These are phyloP conservation scores for Fomitopsis palustris DNA, from an alignment of 1,284 basidiomycete genomes.

Conservation along the genomic window DNA sequence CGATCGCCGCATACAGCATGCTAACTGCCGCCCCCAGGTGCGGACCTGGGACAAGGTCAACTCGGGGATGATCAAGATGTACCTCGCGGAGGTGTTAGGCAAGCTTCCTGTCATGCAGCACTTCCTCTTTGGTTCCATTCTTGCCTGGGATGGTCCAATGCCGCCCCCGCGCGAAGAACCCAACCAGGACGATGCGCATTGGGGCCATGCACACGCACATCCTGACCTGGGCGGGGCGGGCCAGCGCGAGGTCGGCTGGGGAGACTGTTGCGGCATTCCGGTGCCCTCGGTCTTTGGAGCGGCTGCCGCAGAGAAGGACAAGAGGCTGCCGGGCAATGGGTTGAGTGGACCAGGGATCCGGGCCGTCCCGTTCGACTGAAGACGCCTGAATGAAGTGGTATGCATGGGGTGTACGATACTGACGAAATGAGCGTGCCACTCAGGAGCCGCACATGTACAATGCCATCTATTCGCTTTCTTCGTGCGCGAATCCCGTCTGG, in stretches of 20 bases:
- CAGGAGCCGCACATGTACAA: background rate
- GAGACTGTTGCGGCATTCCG: conserved; percentile 94
- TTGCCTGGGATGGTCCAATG: conserved; percentile 67
- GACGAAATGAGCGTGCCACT: background rate
- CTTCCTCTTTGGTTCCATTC: conserved; percentile 88
- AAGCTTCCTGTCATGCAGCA: conserved; percentile 98
- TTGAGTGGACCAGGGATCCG: conserved; percentile 63
- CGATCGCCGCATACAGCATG: background rate
- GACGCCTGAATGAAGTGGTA: background rate
- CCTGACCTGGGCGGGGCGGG: conserved; percentile 49
- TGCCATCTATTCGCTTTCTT: background rate
- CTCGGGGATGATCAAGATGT: conserved; percentile 99
- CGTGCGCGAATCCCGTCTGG: background rate
- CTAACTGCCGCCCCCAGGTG: conserved; percentile 44
- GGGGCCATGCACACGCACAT: conserved; percentile 54
- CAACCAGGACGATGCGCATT: conserved; percentile 42
- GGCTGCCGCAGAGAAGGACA: conserved; percentile 47
- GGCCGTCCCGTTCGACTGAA: conserved; percentile 80
- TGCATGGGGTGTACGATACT: background rate
- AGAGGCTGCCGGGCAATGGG: conserved; percentile 29
- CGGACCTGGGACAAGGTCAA: conserved; percentile 99
- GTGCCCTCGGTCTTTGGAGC: conserved; percentile 84
- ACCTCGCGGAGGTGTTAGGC: conserved; percentile 89
- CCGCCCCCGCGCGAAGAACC: conserved; percentile 36
- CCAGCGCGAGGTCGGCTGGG: conserved; percentile 65